phyloP scores from a whole-genome alignment of 2,329 filamentous ascomycete genomes.

The Aspergillus tamarii region DNA sequence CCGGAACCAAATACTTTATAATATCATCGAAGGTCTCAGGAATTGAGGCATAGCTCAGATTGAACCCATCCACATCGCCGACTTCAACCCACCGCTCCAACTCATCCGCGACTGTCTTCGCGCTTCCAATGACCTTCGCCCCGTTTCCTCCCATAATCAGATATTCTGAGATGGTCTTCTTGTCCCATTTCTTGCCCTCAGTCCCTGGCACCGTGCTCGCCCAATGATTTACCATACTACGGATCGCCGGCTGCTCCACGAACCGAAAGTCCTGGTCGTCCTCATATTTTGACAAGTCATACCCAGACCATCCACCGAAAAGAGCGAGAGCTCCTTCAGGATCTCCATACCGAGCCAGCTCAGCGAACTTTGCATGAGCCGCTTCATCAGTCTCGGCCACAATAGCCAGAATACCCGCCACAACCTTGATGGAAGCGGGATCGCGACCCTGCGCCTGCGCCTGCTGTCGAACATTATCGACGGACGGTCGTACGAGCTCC shows the following conservation, averaged over 20 bases:
- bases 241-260: constrained; percentile 44
- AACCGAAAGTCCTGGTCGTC: constrained; percentile 53
- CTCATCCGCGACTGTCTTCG: constrained; percentile 41
- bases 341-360: constrained; percentile 48
- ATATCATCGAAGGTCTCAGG: constrained; percentile 43
- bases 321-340: constrained; percentile 49
- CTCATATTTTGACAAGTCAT: constrained; percentile 46
- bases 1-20: constrained; percentile 36
- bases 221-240: constrained; percentile 51
- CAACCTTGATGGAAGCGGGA: constrained; percentile 46
- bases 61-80: constrained; percentile 41
- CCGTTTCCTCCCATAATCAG: constrained; percentile 39
- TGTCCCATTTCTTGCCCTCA: constrained; percentile 44
- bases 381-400: constrained; percentile 50
- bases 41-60: constrained; percentile 37
- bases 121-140: constrained; percentile 40
- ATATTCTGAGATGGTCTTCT: constrained; percentile 39
- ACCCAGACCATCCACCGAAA: constrained; percentile 53
- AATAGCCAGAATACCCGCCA: constrained; percentile 49
- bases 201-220: constrained; percentile 47
- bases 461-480: constrained; percentile 46
- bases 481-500: constrained; percentile 44
- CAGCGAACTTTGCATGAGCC: constrained; percentile 47
- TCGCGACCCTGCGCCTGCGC: constrained; percentile 45
- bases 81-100: constrained; percentile 42